Evolutionary conservation across 2,329 filamentous ascomycete genomes (phyloP), one percentile per base, ranked within the genome.

Genomic region (Cercospora sp.): DNA sequence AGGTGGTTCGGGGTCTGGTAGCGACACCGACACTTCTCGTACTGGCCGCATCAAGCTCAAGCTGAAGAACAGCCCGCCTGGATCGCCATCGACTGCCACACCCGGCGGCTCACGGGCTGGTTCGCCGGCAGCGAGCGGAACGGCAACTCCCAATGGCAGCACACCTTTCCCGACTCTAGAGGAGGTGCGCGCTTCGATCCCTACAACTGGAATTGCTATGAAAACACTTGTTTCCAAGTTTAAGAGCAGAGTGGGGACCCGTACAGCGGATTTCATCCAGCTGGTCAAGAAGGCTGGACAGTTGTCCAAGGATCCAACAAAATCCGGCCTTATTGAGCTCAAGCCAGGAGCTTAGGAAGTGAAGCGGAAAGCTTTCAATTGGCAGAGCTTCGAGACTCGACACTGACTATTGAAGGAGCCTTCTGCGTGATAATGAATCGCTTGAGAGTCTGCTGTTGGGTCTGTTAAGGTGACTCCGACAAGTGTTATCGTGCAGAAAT

Each of bases 21-120:
- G 90, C 72, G 91, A 93, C 71, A 90, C 88, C 23, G 91, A 93
- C 76, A 89, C 84, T 45, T 92, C 90, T 1, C 89, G 85, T 42
- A 89, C 82, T 65, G 81, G 80, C 63, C 87, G 85, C 77, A 86
- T 86, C 78, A 86, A 83, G 73, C 77, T 87, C 72, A 87, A 86
- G 77, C 78, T 88, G 62, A 81, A 82, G 66, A 79, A 82, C 63
- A 80, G 83, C 87, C 74, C 82, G 79, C 70, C 70, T 48, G 75
- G 74, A 60, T 77, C 67, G 79, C 86, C 65, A 71, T 79, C 55
- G 74, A 79, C 72, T 23, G 74, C 71, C 20, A 76, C 76, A 9
- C 76, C 76, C 8, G 70, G 65, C 28, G 77, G 71, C 31, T 78
- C 77, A 55, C 78, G 77, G 45, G 76, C 76, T 18, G 76, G 70